phyloP scores from a whole-genome alignment of 2,329 filamentous ascomycete species.

The Cercospora beticola region DNA sequence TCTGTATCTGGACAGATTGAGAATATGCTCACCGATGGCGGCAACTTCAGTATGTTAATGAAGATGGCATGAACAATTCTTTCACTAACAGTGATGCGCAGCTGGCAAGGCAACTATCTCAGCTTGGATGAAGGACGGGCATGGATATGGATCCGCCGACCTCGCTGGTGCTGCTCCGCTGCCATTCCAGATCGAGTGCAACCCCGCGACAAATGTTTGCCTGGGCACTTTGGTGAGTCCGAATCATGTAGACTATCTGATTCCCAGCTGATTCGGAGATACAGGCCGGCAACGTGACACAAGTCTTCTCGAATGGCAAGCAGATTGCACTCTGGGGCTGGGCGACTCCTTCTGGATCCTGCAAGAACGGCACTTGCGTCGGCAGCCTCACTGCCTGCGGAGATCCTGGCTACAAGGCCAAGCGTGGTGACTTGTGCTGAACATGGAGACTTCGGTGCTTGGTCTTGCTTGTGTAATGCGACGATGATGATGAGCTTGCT shows the following conservation, averaged over 20 bases:
- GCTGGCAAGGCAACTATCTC: slow-evolving; percentile 17
- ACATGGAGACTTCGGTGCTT: not conserved
- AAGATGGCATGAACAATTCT: too few relatives aligned
- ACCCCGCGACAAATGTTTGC: slow-evolving; percentile 11
- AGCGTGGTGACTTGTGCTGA: slow-evolving; percentile 5
- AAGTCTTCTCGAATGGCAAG: slow-evolving; percentile 20
- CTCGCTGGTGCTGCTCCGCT: slow-evolving; percentile 13
- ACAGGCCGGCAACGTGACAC: slow-evolving; percentile 18
- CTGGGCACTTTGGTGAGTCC: slow-evolving; percentile 13
- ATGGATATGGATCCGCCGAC: slow-evolving; percentile 12
- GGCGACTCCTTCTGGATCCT: slow-evolving; percentile 16
- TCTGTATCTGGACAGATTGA: slow-evolving; percentile 15
- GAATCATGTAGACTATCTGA: not conserved
- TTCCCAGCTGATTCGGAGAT: not conserved
- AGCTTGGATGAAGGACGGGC: slow-evolving; percentile 20
- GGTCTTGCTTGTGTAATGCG: not conserved
- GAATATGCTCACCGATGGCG: slow-evolving; percentile 16
- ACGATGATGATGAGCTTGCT: not conserved
- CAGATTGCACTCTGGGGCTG: slow-evolving; percentile 19
- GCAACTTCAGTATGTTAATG: slow-evolving; percentile 16
- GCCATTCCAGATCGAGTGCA: slow-evolving; percentile 20
- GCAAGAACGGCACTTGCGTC: slow-evolving; percentile 12
- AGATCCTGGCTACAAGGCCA: slow-evolving; percentile 16
- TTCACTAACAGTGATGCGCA: not conserved
- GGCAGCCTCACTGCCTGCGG: slow-evolving; percentile 16